Conservation (phyloP, 2,329 filamentous ascomycete species). For the Colletotrichum australisinense region DNA sequence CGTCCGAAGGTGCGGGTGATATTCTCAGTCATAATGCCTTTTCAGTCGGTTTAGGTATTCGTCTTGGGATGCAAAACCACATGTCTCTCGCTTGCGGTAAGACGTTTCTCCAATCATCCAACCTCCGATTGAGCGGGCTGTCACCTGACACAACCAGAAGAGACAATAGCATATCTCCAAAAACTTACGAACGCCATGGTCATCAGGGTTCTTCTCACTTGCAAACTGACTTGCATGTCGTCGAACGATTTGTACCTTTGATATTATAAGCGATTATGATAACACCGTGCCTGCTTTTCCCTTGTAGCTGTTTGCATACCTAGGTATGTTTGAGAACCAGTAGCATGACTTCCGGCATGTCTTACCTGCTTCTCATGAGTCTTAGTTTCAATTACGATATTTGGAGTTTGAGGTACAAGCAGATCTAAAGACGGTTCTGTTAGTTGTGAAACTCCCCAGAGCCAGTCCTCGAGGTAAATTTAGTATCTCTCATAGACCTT, state of each 20-base stretch:
- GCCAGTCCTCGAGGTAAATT: no score
- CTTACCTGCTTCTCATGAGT: not conserved
- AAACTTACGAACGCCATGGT: no score
- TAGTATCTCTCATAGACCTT: no score
- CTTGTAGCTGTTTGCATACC: not conserved
- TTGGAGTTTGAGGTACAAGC: not conserved
- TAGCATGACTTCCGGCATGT: not conserved
- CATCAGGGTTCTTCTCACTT: not conserved
- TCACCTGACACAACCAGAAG: not conserved
- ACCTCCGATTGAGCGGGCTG: not conserved
- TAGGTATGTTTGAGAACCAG: not conserved
- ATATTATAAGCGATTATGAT: not conserved
- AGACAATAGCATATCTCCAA: no score
- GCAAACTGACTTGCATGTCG: not conserved
- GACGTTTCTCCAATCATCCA: not conserved
- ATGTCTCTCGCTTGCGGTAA: not conserved
- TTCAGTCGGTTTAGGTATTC: not conserved
- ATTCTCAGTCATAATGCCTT: slow-evolving; percentile 39
- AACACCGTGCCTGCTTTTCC: not conserved
- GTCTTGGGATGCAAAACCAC: not conserved
- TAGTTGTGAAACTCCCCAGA: no score
- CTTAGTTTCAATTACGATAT: not conserved
- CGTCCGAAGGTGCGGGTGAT: slow-evolving; percentile 45
- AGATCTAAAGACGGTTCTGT: not conserved
- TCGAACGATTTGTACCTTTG: no score